Evolutionary conservation across 2,329 filamentous ascomycete species (phyloP).

Genomic region (Fusarium sp.): DNA sequence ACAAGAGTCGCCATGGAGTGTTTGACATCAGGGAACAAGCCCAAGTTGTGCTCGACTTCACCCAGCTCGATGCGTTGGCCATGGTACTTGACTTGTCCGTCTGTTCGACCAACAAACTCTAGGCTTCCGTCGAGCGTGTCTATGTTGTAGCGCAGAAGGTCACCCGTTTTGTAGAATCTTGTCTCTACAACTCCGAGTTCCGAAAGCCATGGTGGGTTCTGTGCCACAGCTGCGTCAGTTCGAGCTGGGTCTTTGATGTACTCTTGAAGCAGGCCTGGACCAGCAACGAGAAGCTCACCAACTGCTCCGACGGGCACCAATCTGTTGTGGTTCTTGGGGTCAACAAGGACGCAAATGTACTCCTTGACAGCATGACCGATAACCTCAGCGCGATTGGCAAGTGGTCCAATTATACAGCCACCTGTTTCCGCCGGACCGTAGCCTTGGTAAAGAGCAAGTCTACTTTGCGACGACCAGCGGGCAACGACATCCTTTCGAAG

Average conservation of each 20-base stretch:
- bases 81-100: constrained; percentile 1
- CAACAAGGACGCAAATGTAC: not conserved
- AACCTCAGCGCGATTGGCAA: not conserved
- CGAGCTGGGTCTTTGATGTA: not conserved
- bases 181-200: not conserved
- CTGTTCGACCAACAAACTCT: not conserved
- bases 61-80: constrained; percentile 1
- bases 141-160: not conserved
- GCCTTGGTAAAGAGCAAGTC: not conserved
- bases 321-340: constrained; percentile 1
- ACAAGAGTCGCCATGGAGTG: not conserved
- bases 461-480: not conserved
- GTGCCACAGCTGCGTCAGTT: not conserved
- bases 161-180: not conserved
- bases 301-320: not conserved
- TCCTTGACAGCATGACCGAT: not conserved
- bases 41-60: not conserved
- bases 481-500: constrained; percentile 1
- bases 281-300: constrained; percentile 1
- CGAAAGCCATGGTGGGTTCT: not conserved
- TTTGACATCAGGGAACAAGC: not conserved
- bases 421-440: constrained; percentile 6
- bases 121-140: not conserved
- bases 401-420: not conserved
- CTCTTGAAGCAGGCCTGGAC: not conserved